Conservation (phyloP, 331 rosid species). For the Acacia concinna region DNA sequence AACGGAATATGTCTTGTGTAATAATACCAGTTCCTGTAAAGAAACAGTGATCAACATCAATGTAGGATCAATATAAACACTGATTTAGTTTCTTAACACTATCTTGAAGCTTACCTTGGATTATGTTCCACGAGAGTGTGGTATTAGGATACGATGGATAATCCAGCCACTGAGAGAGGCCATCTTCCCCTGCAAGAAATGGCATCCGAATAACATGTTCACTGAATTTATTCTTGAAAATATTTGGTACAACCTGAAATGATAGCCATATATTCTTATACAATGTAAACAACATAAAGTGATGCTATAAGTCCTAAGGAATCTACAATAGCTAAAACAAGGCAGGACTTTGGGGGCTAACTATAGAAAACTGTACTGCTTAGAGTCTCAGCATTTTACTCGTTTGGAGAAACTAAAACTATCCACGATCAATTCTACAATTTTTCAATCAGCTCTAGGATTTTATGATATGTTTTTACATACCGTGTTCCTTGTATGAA, state of each 20-base stretch:
- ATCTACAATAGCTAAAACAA: background rate
- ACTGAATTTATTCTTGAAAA: slow-evolving; percentile 28
- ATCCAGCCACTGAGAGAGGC: slow-evolving; percentile 65
- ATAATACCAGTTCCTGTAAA: slow-evolving; percentile 69
- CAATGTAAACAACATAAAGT: slow-evolving; percentile 1
- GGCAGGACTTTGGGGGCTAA: background rate
- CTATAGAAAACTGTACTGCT: background rate
- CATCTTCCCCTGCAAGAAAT: slow-evolving; percentile 57
- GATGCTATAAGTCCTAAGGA: background rate
- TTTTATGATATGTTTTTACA: background rate
- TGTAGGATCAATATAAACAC: slow-evolving; percentile 16
- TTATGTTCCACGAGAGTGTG: slow-evolving; percentile 74
- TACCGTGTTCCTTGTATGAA: background rate
- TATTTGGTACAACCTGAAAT: slow-evolving; percentile 10
- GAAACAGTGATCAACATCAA: slow-evolving; percentile 36
- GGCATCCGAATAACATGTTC: slow-evolving; percentile 34
- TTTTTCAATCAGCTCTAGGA: background rate
- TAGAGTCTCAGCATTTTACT: background rate
- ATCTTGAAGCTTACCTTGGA: slow-evolving; percentile 52
- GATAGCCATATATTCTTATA: background rate
- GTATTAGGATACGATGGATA: slow-evolving; percentile 70
- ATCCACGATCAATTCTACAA: background rate
- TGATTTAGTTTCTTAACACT: background rate
- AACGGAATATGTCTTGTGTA: slow-evolving; percentile 48
- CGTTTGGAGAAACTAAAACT: background rate